A percentile compares a stretch with the other conserved stretches of the same genome.
These are phyloP conservation scores for Trichosanthes cucumerina DNA, from an alignment of 306 rosid species.

Conservation along the genomic window DNA sequence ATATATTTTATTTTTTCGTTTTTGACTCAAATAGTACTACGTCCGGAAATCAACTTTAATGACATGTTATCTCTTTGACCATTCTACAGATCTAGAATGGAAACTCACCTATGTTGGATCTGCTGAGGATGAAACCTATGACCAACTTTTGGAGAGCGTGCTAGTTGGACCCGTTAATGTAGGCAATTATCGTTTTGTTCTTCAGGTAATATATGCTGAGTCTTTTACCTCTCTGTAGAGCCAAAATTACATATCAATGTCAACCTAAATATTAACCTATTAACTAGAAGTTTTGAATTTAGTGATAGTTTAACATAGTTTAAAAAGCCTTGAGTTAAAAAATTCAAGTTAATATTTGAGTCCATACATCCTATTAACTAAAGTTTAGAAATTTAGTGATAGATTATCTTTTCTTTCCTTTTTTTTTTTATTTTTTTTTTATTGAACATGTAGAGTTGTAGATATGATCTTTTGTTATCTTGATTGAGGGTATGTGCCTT, in stretches of 20 bases:
- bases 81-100: slow-evolving; percentile 72
- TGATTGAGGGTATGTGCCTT: no score
- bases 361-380: background rate
- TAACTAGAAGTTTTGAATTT: background rate
- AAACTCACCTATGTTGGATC: slow-evolving; percentile 89
- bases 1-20: background rate
- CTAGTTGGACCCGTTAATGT: slow-evolving; percentile 92
- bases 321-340: background rate
- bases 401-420: background rate
- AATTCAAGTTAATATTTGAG: background rate
- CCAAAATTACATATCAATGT: background rate
- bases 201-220: slow-evolving; percentile 39
- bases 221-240: background rate
- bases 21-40: background rate
- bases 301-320: background rate
- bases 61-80: background rate
- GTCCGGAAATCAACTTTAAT: background rate
- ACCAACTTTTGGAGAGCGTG: slow-evolving; percentile 80
- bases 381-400: background rate
- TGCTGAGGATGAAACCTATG: slow-evolving; percentile 89
- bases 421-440: no score
- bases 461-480: no score
- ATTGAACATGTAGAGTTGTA: no score
- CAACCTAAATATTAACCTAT: background rate
- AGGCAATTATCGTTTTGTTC: slow-evolving; percentile 80